phyloP scores from a whole-genome alignment of 2,329 filamentous ascomycete species.

The Aspergillus melleus region DNA sequence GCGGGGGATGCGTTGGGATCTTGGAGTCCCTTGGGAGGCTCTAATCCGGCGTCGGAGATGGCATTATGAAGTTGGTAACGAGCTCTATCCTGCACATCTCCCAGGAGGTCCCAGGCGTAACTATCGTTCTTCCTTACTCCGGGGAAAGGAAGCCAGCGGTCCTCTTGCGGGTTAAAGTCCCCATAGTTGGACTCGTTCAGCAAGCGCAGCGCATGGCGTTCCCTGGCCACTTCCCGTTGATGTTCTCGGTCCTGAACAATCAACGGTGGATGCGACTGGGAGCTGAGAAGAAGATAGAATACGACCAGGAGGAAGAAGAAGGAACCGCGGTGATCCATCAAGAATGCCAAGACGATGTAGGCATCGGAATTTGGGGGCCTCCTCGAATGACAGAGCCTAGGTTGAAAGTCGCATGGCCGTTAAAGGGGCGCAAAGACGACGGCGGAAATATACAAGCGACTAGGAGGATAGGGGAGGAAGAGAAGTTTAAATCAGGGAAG shows the following conservation, averaged over 20 bases:
- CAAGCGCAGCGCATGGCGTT: slow-evolving; percentile 52
- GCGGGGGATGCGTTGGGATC: slow-evolving; percentile 24
- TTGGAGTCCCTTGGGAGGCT: slow-evolving; percentile 29
- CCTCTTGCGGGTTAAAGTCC: slow-evolving; percentile 48
- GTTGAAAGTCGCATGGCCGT: slow-evolving; percentile 29
- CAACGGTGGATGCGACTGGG: slow-evolving; percentile 44
- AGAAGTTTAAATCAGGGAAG: background rate
- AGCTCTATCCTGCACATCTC: slow-evolving; percentile 64
- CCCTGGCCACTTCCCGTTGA: slow-evolving; percentile 51
- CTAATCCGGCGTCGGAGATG: slow-evolving; percentile 33
- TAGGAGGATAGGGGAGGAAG: background rate
- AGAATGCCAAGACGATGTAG: slow-evolving; percentile 26
- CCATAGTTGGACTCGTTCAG: slow-evolving; percentile 54
- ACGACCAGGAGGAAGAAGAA: slow-evolving; percentile 53
- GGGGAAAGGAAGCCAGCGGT: slow-evolving; percentile 67
- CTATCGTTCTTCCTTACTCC: slow-evolving; percentile 73
- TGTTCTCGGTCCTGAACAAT: slow-evolving; percentile 45
- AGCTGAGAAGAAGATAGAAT: slow-evolving; percentile 55
- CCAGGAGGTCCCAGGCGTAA: slow-evolving; percentile 75
- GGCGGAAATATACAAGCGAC: slow-evolving; percentile 1
- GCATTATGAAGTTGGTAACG: slow-evolving; percentile 52
- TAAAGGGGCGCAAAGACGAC: slow-evolving; percentile 2
- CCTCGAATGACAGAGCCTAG: slow-evolving; percentile 18
- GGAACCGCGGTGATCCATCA: slow-evolving; percentile 50
- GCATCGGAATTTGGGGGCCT: slow-evolving; percentile 24